phyloP scores from a whole-genome alignment of 192 early-diverging fungal species.

The Coemansia sp. region DNA sequence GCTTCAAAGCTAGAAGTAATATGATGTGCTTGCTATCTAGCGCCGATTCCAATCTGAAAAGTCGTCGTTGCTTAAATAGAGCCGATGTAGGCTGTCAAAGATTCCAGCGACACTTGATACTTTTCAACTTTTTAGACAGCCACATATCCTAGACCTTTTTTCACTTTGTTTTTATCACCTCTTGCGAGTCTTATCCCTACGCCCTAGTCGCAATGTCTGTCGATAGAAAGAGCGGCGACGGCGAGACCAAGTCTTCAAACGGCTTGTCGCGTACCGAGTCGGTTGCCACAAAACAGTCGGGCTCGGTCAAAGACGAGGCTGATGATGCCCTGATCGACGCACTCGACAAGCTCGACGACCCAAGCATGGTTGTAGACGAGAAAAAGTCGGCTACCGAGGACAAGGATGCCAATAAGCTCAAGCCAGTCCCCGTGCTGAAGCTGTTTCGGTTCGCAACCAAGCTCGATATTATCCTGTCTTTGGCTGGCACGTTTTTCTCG shows the following conservation, averaged over 20 bases:
- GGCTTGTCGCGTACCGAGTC: neutral
- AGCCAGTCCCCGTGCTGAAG: constrained; percentile 51
- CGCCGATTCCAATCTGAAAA: neutral
- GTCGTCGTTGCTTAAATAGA: neutral
- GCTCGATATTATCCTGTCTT: constrained; percentile 56
- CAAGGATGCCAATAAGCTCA: constrained; percentile 1
- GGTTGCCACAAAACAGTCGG: neutral
- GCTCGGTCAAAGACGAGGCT: neutral
- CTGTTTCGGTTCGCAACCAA: constrained; percentile 71
- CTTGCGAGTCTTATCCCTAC: neutral
- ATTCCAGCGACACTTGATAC: neutral
- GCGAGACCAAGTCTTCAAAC: neutral
- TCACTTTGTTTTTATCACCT: neutral
- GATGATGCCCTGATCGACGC: neutral
- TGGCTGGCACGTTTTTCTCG: constrained; percentile 48
- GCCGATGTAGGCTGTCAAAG: neutral
- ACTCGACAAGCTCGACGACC: constrained; percentile 31
- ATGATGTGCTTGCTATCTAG: neutral
- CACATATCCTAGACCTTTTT: neutral
- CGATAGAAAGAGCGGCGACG: neutral
- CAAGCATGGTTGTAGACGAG: neutral
- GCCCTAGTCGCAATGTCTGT: neutral
- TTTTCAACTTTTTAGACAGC: too few relatives aligned
- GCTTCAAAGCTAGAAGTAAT: neutral
- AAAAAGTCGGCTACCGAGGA: neutral